Evolutionary conservation across 2,329 filamentous ascomycete species (phyloP).

Genomic region (Tympanopsis confertula): DNA sequence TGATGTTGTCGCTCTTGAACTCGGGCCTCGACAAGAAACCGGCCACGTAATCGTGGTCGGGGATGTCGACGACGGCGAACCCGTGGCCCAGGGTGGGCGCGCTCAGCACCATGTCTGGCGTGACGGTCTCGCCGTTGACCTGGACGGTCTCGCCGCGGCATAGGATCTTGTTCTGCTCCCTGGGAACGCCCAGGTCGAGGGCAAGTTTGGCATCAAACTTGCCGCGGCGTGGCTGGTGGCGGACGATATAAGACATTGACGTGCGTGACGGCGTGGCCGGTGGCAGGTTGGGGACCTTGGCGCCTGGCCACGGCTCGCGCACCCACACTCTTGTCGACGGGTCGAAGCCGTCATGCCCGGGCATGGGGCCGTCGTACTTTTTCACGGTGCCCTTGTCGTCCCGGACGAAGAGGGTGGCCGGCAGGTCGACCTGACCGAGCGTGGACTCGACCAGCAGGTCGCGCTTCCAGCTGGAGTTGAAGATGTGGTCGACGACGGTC

Average conservation of each 20-base stretch:
- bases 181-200: slow-evolving; percentile 48
- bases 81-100: slow-evolving; percentile 56
- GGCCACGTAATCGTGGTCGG: slow-evolving; percentile 58
- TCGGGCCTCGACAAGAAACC: slow-evolving; percentile 60
- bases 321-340: slow-evolving; percentile 63
- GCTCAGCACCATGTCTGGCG: slow-evolving; percentile 77
- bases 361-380: slow-evolving; percentile 57
- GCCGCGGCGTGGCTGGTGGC: slow-evolving; percentile 64
- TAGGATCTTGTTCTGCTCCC: slow-evolving; percentile 44
- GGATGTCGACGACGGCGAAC: slow-evolving; percentile 71
- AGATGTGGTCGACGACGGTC: slow-evolving; percentile 63
- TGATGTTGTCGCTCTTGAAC: slow-evolving; percentile 53
- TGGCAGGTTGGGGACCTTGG: slow-evolving; percentile 53
- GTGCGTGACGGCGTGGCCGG: slow-evolving; percentile 51
- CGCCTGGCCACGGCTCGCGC: slow-evolving; percentile 68
- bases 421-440: slow-evolving; percentile 54
- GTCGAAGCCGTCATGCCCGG: slow-evolving; percentile 32
- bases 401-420: slow-evolving; percentile 59
- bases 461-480: slow-evolving; percentile 62
- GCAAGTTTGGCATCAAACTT: slow-evolving; percentile 65
- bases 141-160: slow-evolving; percentile 50
- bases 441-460: slow-evolving; percentile 58
- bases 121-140: slow-evolving; percentile 53
- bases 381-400: slow-evolving; percentile 54
- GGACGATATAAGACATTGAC: slow-evolving; percentile 78